Evolutionary conservation across 164 flowering plant species (phyloP), one percentile per base, ranked within the genome.

Genomic region (Cinnamomum chago): DNA sequence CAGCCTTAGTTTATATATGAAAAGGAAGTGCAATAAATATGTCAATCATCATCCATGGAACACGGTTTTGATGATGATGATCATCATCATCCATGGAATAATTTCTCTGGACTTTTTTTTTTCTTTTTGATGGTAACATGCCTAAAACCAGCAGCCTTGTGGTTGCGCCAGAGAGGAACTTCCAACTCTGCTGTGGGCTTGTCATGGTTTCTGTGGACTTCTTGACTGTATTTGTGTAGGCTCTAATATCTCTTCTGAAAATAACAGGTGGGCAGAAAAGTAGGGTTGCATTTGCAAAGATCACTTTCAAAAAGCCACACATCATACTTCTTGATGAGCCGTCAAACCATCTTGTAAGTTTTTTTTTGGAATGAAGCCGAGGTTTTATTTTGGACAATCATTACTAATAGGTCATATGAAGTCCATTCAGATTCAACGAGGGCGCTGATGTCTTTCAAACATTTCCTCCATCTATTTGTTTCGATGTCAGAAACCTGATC

Each of bases 241-340:
- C 51, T 40, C 12, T 14, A 17, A 47, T 28, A 15, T 15, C n/a
- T 67, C 24, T 67, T 67, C 20, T 67, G 4, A 28, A 67, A 13
- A 6, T 75, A 72, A 65, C 88, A 96, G 99, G 99, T 84, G 99
- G 99, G 79, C 99, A 96, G 82, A 96, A 96, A 83, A 96, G 99
- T 85, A 92, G 99, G 82, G 99, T 96, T 77, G 98, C 99, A 60
- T 96, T 96, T 86, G 92, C 99, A 24, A 96, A 94, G 91, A 96
- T 96, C 70, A 96, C 99, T 28, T 96, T 96, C 85, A 94, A 91
- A 79, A 96, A 94, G 73, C 99, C 99, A 51, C 99, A 96, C 78
- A 86, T 96, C 60, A 87, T 96, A 74, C 83, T 96, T 76, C 94
- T 96, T 78, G 99, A 96, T 74, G 99, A 96, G 87, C 99, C 99